Evolutionary conservation across 306 rosid species (phyloP).

Genomic region (Abrus precatorius): DNA sequence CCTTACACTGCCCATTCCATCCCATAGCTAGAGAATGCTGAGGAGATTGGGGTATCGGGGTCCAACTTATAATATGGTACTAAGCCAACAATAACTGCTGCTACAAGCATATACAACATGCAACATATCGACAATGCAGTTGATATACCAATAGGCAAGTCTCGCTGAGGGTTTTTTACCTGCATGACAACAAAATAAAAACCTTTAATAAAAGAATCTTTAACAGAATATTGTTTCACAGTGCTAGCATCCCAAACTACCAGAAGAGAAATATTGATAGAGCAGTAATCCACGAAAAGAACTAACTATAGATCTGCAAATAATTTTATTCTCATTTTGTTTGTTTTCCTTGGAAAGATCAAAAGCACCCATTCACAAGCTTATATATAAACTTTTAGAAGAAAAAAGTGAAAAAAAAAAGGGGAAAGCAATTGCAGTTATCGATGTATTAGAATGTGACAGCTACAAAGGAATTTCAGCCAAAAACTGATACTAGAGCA

Average conservation of each 20-base stretch:
- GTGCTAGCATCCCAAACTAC: constrained; percentile 32
- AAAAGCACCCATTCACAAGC: constrained; percentile 9
- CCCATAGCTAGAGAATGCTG: constrained; percentile 69
- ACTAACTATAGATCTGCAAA: not conserved
- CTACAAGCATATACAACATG: constrained; percentile 73
- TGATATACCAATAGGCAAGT: constrained; percentile 76
- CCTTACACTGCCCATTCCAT: constrained; percentile 86
- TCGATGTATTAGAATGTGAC: constrained; percentile 17
- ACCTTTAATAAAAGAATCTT: constrained; percentile 10
- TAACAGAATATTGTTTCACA: constrained; percentile 9
- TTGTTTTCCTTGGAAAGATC: not conserved
- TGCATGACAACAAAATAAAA: constrained; percentile 46
- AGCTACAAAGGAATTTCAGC: constrained; percentile 33
- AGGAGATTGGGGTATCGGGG: constrained; percentile 81
- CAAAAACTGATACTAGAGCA: constrained; percentile 3
- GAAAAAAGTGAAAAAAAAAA: not conserved
- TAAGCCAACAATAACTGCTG: constrained; percentile 72
- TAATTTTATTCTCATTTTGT: constrained; percentile 1
- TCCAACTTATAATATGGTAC: constrained; percentile 71
- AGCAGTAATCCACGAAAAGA: not conserved
- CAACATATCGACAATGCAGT: constrained; percentile 69
- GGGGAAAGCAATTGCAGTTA: not conserved
- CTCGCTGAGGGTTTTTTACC: constrained; percentile 81
- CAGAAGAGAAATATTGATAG: constrained; percentile 7
- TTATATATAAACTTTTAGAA: constrained; percentile 28